Evolutionary conservation across 1,284 basidiomycete species (phyloP).

Genomic region (Melanopsichium pennsylvanicum): DNA sequence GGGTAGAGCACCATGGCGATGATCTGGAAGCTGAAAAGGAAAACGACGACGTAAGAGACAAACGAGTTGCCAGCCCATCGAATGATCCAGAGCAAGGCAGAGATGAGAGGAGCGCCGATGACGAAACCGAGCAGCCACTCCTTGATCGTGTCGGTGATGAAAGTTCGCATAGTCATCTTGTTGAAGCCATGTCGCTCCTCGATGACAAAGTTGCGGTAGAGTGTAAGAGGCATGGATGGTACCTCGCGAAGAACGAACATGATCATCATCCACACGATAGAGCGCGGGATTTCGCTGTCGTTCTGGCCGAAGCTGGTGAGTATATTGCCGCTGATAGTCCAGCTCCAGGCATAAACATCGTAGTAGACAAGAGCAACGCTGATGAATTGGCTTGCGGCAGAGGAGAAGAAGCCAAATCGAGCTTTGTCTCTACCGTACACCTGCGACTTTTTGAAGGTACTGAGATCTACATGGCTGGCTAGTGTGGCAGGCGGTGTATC

Average conservation of each 20-base stretch:
- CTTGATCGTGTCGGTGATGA: conserved; percentile 79
- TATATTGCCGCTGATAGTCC: conserved; percentile 73
- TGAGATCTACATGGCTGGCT: conserved; percentile 75
- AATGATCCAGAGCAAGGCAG: conserved; percentile 86
- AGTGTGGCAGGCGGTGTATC: conserved; percentile 79
- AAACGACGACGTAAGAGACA: conserved; percentile 60
- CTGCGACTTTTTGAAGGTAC: conserved; percentile 87
- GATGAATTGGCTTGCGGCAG: conserved; percentile 76
- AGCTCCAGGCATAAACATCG: conserved; percentile 81
- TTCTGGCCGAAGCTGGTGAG: conserved; percentile 31
- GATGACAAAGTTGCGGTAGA: conserved; percentile 89
- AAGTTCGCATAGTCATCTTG: conserved; percentile 79
- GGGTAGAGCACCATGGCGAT: conserved; percentile 67
- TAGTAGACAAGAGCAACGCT: conserved; percentile 78
- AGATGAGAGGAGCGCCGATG: conserved; percentile 87
- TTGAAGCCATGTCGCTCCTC: conserved; percentile 97
- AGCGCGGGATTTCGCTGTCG: conserved; percentile 76
- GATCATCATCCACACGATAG: conserved; percentile 74
- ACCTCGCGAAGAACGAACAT: conserved; percentile 64
- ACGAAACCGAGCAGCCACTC: conserved; percentile 76
- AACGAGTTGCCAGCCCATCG: conserved; percentile 78
- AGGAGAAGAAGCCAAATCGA: conserved; percentile 79
- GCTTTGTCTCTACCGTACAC: conserved; percentile 90
- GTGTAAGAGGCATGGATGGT: conserved; percentile 73
- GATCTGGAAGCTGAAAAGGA: conserved; percentile 75